These are phyloP conservation scores for Saccharomycopsis hybrid DNA, from an alignment of 1,139 yeast species.

Conservation along the genomic window DNA sequence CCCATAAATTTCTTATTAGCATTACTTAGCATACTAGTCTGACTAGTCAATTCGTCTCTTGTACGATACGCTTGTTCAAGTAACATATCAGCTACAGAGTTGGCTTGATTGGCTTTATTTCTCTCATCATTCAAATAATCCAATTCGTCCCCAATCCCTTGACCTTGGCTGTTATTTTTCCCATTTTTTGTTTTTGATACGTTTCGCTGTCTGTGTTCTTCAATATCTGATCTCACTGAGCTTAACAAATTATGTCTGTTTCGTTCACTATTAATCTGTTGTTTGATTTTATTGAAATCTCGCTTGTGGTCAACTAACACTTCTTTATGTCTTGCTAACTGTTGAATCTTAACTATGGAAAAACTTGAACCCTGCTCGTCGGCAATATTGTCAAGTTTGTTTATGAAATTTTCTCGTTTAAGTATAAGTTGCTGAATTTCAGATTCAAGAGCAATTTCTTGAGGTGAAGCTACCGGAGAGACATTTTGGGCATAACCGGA, in stretches of 20 bases:
- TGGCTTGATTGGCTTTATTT: conserved; percentile 64
- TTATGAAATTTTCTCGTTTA: conserved; percentile 28
- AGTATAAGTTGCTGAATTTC: conserved; percentile 36
- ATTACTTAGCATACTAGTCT: conserved; percentile 54
- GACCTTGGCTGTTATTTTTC: conserved; percentile 27
- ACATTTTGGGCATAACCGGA: conserved; percentile 49
- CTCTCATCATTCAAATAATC: conserved; percentile 78
- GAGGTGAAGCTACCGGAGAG: conserved; percentile 43
- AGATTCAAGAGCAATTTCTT: conserved; percentile 31
- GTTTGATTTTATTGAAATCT: conserved; percentile 53
- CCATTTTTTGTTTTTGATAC: conserved; percentile 28
- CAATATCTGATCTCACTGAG: conserved; percentile 73
- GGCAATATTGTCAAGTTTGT: conserved; percentile 39
- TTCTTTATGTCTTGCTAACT: conserved; percentile 77
- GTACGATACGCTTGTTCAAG: conserved; percentile 83
- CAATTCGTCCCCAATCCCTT: conserved; percentile 40
- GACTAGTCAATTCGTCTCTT: conserved; percentile 74
- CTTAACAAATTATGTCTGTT: conserved; percentile 67
- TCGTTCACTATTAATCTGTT: conserved; percentile 64
- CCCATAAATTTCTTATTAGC: conserved; percentile 62
- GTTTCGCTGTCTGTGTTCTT: conserved; percentile 42
- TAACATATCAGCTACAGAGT: conserved; percentile 70
- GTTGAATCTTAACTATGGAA: conserved; percentile 72
- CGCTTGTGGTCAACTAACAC: conserved; percentile 62
- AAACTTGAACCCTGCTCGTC: conserved; percentile 54